Conservation (phyloP, 768 basidiomycete genomes). For the Trametes cubensis region DNA sequence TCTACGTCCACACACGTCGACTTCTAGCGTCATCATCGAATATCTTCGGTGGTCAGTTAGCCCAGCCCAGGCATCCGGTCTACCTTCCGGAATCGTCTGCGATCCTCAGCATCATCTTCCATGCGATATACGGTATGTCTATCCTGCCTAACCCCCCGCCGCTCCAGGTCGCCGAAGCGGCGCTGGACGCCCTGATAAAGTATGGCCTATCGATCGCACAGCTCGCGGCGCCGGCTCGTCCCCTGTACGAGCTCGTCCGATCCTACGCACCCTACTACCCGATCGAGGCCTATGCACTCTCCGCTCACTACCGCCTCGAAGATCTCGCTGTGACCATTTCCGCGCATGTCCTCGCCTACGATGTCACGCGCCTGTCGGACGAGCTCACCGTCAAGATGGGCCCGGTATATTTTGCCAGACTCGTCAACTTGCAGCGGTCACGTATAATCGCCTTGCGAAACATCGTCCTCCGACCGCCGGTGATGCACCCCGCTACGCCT, state of each 20-base stretch:
- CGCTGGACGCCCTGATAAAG: constrained; percentile 30
- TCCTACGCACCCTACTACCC: constrained; percentile 39
- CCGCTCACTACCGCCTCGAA: constrained; percentile 38
- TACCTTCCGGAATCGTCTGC: constrained; percentile 32
- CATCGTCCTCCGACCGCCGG: constrained; percentile 34
- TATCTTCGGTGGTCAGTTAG: constrained; percentile 30
- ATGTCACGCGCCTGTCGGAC: constrained; percentile 41
- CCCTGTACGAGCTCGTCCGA: constrained; percentile 39
- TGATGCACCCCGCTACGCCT: constrained; percentile 27
- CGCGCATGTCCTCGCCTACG: constrained; percentile 40
- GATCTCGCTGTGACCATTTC: constrained; percentile 44
- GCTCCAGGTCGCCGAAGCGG: constrained; percentile 29
- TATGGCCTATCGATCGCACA: constrained; percentile 33
- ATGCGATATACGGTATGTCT: constrained; percentile 36
- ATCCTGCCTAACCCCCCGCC: constrained; percentile 31
- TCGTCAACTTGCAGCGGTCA: constrained; percentile 42
- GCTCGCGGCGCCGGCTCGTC: constrained; percentile 33
- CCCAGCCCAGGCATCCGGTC: constrained; percentile 24
- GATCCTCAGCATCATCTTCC: constrained; percentile 40
- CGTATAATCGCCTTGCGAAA: constrained; percentile 40
- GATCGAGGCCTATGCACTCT: constrained; percentile 46
- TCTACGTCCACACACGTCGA: constrained; percentile 34
- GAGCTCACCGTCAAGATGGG: constrained; percentile 44
- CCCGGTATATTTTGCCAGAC: constrained; percentile 44
- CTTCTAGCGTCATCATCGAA: constrained; percentile 32